These are phyloP conservation scores for Allium sativum DNA, from an alignment of 106 monocot genomes.

Conservation along the genomic window DNA sequence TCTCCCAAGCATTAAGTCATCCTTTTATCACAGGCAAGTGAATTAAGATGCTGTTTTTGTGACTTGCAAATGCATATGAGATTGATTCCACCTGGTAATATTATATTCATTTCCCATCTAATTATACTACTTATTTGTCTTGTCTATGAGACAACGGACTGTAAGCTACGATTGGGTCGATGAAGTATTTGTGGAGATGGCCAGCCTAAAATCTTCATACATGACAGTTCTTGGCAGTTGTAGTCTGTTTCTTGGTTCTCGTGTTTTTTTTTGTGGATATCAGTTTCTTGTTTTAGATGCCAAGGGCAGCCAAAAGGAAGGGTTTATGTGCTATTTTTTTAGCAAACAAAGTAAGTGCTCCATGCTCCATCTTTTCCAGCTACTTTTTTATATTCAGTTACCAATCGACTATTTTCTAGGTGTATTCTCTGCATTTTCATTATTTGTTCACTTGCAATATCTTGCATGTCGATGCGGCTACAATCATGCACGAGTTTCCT, in stretches of 20 bases:
- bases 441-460: no score
- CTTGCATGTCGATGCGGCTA: no score
- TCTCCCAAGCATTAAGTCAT: constrained; percentile 92
- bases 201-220: constrained; percentile 30
- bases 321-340: constrained; percentile 7
- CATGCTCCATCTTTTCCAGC: neutral
- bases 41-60: constrained; percentile 70
- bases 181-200: constrained; percentile 38
- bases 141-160: constrained; percentile 36
- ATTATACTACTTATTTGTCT: constrained; percentile 51
- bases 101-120: constrained; percentile 37
- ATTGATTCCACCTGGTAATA: constrained; percentile 36
- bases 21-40: constrained; percentile 99
- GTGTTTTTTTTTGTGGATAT: constrained; percentile 39
- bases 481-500: no score
- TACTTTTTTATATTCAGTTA: no score
- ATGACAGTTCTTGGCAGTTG: constrained; percentile 43
- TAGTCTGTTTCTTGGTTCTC: constrained; percentile 88
- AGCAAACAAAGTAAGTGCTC: constrained; percentile 8
- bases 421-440: no score
- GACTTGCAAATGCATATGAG: constrained; percentile 39
- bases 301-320: constrained; percentile 61
- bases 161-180: constrained; percentile 24
- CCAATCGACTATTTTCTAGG: no score
- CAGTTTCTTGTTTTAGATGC: constrained; percentile 62